A percentile compares a stretch with the other conserved stretches of the same genome.
phyloP scores from a whole-genome alignment of 345 rosid species.

The Populus davidiana region DNA sequence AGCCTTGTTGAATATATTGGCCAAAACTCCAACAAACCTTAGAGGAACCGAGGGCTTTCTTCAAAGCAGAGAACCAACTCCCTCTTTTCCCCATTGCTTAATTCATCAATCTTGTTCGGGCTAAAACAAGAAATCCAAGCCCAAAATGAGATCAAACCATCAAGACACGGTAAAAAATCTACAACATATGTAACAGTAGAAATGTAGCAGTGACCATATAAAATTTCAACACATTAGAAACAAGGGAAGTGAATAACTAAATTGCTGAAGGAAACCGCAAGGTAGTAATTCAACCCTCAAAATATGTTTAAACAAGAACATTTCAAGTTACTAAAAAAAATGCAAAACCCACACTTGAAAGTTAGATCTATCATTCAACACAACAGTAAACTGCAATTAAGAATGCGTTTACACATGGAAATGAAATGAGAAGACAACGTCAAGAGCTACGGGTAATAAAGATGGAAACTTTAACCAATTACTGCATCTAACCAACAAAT shows the following conservation, averaged over 20 bases:
- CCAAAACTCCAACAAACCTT: constrained; percentile 32
- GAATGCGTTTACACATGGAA: background rate
- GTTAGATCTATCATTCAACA: constrained; percentile 11
- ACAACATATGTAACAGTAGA: background rate
- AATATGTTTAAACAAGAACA: background rate
- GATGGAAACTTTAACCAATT: constrained; percentile 4
- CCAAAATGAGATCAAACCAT: constrained; percentile 5
- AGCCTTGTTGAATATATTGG: background rate
- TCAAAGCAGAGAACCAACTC: constrained; percentile 73
- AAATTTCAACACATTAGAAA: background rate
- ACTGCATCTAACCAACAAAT: constrained; percentile 8
- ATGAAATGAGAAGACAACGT: background rate
- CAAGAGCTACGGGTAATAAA: background rate
- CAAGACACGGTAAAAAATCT: background rate
- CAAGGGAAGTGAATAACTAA: background rate
- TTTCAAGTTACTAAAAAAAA: background rate
- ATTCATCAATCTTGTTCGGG: constrained; percentile 23
- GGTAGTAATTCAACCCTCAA: background rate
- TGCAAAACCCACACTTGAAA: background rate
- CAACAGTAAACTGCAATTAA: background rate
- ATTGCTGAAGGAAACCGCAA: background rate
- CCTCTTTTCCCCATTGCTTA: constrained; percentile 67
- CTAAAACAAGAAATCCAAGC: constrained; percentile 25
- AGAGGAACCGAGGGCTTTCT: constrained; percentile 60
- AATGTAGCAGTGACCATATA: background rate